Evolutionary conservation across 192 early-diverging fungal species (phyloP), one percentile per base, ranked within the genome.

Genomic region (Gorgonomyces haynaldii): DNA sequence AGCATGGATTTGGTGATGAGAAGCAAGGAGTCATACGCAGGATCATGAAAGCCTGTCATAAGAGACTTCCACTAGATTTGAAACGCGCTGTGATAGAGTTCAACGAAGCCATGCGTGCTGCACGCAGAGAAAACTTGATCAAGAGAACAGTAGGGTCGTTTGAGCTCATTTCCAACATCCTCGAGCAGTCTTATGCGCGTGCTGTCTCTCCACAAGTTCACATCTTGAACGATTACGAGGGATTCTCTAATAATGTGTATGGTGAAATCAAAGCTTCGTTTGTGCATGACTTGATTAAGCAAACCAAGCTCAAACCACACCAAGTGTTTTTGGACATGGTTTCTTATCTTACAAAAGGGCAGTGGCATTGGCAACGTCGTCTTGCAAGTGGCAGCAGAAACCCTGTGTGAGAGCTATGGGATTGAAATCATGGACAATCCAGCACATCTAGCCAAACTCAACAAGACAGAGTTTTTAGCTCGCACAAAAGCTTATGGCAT

Each of bases 281-380:
- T 50, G 82, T 94, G 30, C 75, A 75, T 44, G 85, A 92, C 43
- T 68, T 98, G 21, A 90, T 96, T 46, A 54, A 76, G 37, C 57
- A 74, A 42, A 78, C 86, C 1, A 60, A 64, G 7, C 63, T 98
- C 22, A 58, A 64, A 17, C 56, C 71, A 10, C 67, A 67, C 25
- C 78, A 82, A 32, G 72, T 81, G 6, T 98, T 98, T 78, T 59
- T 96, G 29, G 95, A 98, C 60, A 68, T 98, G 60, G n/a, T n/a
- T n/a, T n/a, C n/a, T n/a, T n/a, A n/a, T n/a, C n/a, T n/a, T n/a
- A n/a, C n/a, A n/a, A n/a, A n/a, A n/a, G n/a, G 69, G 74, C 22
- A 85, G 84, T 57, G 95, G 95, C 13, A 89, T 92, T 58, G 95
- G 91, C 20, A 96, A 95, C 67, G 91, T 96, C 1, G 90, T 96